Base-by-base conservation (phyloP, 192 early-diverging fungal genomes). In the Lobulomyces angularis region DNA sequence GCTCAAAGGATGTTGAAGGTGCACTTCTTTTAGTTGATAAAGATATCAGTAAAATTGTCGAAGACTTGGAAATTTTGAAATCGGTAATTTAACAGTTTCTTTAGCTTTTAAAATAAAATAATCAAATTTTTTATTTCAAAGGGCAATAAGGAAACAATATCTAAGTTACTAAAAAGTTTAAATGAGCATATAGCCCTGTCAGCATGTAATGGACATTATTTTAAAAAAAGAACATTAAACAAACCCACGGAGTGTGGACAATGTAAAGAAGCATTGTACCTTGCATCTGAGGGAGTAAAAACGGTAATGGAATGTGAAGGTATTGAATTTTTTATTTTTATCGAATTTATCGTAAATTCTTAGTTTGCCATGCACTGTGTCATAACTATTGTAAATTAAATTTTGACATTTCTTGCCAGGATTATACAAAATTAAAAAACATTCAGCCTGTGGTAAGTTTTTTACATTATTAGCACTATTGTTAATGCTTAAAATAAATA, bases 161-260 rank as follows among this genome's bases (percentile, higher is more conserved):
- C n/a, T 36, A 17, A 45, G 8, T 26, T 22, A 44, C 19, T 4
- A 44, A 34, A 7, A 27, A 14, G 22, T 30, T 5, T 31, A 11
- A 30, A 42, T 6, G 11, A 32, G 8, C 32, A 57, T 16, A 42
- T 26, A n/a, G n/a, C n/a, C n/a, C n/a, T n/a, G n/a, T n/a, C n/a
- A n/a, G n/a, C n/a, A n/a, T n/a, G n/a, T 25, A 59, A 43, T 14
- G 69, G 69, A 8, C 69, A 72, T 39, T n/a, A 27, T 5, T 64
- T 64, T 37, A 64, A 55, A 35, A 31, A 42, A 11, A 33, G 56
- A 18, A 64, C 67, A 43, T 61, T 51, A 28, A 50, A 64, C n/a
- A 62, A 65, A 35, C 69, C 64, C 27, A 59, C 55, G 12, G 69
- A 67, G 35, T 72, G 69, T 41, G 63, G 56, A 1, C 34, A 62